phyloP scores from a whole-genome alignment of 345 rosid species.

The Orychophragmus violaceus region DNA sequence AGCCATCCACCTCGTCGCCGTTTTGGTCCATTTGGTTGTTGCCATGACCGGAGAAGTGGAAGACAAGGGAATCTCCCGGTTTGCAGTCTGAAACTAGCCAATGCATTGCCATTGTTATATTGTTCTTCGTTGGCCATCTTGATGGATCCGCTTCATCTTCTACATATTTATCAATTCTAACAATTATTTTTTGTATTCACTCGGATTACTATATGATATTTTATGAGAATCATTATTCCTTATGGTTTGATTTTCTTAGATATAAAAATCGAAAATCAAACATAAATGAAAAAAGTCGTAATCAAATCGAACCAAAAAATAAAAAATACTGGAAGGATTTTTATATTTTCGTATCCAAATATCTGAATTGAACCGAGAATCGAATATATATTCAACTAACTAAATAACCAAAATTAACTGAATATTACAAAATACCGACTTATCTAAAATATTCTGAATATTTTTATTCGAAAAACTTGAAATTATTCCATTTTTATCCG shows the following conservation, averaged over 20 bases:
- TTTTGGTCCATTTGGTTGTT: constrained; percentile 52
- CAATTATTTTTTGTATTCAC: not conserved
- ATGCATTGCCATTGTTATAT: constrained; percentile 64
- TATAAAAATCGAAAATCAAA: too few relatives aligned
- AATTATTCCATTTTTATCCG: too few relatives aligned
- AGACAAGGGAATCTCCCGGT: constrained; percentile 80
- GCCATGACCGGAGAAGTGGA: constrained; percentile 91
- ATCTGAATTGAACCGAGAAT: too few relatives aligned
- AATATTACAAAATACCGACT: too few relatives aligned
- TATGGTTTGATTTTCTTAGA: not conserved
- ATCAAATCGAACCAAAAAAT: too few relatives aligned
- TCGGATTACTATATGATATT: not conserved
- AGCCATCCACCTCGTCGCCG: constrained; percentile 84
- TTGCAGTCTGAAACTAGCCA: constrained; percentile 71
- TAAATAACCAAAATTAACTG: too few relatives aligned
- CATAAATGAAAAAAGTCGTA: too few relatives aligned
- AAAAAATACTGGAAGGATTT: too few relatives aligned
- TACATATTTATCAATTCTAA: constrained; percentile 23
- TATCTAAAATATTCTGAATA: too few relatives aligned
- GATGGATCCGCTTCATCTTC: constrained; percentile 67
- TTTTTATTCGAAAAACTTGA: too few relatives aligned
- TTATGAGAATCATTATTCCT: not conserved
- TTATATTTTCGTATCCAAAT: too few relatives aligned
- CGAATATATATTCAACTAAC: too few relatives aligned
- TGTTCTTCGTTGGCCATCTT: constrained; percentile 58